These are phyloP conservation scores for Saccharomyces kudriavzevii DNA, from an alignment of 805 yeast genomes.

Conservation along the genomic window DNA sequence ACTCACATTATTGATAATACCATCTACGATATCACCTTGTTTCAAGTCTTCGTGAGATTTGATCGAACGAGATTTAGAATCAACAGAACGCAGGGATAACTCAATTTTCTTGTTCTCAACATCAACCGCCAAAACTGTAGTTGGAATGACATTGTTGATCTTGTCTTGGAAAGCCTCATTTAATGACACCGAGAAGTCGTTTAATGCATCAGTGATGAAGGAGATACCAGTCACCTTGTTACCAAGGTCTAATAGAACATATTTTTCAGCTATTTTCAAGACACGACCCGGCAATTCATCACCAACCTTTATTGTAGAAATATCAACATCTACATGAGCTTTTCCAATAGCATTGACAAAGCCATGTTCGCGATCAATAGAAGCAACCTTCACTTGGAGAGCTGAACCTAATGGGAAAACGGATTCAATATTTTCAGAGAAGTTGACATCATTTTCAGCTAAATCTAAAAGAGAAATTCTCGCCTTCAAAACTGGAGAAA, in stretches of 20 bases:
- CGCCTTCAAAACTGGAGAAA: slow-evolving; percentile 64
- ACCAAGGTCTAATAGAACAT: slow-evolving; percentile 65
- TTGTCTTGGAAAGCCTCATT: slow-evolving; percentile 38
- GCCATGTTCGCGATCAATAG: slow-evolving; percentile 47
- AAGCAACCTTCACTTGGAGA: slow-evolving; percentile 46
- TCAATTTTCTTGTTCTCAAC: slow-evolving; percentile 42
- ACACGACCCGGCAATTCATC: slow-evolving; percentile 54
- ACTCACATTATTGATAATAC: slow-evolving; percentile 68
- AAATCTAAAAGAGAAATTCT: slow-evolving; percentile 58
- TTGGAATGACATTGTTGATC: slow-evolving; percentile 46
- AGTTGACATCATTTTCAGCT: slow-evolving; percentile 41
- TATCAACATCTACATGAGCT: slow-evolving; percentile 33
- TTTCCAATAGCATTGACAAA: slow-evolving; percentile 45
- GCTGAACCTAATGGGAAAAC: slow-evolving; percentile 68
- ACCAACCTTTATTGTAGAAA: slow-evolving; percentile 47
- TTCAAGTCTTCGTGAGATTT: slow-evolving; percentile 44
- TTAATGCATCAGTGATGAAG: slow-evolving; percentile 67
- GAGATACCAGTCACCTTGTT: slow-evolving; percentile 47
- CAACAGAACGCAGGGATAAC: slow-evolving; percentile 52
- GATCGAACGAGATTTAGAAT: slow-evolving; percentile 44
- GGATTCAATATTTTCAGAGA: slow-evolving; percentile 43
- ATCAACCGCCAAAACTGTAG: slow-evolving; percentile 39
- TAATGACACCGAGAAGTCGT: slow-evolving; percentile 51
- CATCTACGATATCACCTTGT: slow-evolving; percentile 68
- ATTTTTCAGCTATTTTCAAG: slow-evolving; percentile 47